These are phyloP conservation scores for Dactylellina parvicollis DNA, from an alignment of 2,329 filamentous ascomycete genomes.

Conservation along the genomic window DNA sequence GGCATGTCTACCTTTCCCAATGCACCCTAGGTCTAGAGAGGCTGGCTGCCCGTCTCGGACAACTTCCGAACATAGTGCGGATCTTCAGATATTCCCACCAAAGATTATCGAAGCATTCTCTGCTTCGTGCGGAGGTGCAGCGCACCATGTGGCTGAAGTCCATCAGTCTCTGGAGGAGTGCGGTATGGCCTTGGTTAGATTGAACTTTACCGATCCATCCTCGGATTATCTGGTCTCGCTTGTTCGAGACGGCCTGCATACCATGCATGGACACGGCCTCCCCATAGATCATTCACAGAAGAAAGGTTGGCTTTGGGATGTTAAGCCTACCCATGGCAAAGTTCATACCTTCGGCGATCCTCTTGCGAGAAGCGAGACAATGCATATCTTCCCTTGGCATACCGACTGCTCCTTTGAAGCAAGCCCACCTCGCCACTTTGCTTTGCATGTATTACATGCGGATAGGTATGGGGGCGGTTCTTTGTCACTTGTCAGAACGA, in stretches of 20 bases:
- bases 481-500: slow-evolving; percentile 55
- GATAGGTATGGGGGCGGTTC: slow-evolving; percentile 57
- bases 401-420: slow-evolving; percentile 59
- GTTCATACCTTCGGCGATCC: slow-evolving; percentile 29
- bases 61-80: no score
- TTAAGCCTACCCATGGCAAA: slow-evolving; percentile 55
- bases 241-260: slow-evolving; percentile 46
- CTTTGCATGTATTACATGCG: slow-evolving; percentile 58
- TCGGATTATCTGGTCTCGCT: slow-evolving; percentile 56
- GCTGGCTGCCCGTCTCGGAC: no score
- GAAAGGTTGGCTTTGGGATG: slow-evolving; percentile 59
- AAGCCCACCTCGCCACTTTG: slow-evolving; percentile 58
- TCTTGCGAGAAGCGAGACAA: slow-evolving; percentile 57
- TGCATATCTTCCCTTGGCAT: slow-evolving; percentile 59
- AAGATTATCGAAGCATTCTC: slow-evolving; percentile 38
- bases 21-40: no score
- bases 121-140: slow-evolving; percentile 3
- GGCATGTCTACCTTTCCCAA: slow-evolving; percentile 34
- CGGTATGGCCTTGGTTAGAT: slow-evolving; percentile 55
- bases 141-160: slow-evolving; percentile 30
- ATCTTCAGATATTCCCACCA: no score
- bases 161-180: slow-evolving; percentile 51
- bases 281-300: slow-evolving; percentile 57
- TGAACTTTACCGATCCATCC: slow-evolving; percentile 54
- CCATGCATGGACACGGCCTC: slow-evolving; percentile 53